Evolutionary conservation across 805 yeast genomes (phyloP).

Genomic region (Maudiozyma serrabonitensis): DNA sequence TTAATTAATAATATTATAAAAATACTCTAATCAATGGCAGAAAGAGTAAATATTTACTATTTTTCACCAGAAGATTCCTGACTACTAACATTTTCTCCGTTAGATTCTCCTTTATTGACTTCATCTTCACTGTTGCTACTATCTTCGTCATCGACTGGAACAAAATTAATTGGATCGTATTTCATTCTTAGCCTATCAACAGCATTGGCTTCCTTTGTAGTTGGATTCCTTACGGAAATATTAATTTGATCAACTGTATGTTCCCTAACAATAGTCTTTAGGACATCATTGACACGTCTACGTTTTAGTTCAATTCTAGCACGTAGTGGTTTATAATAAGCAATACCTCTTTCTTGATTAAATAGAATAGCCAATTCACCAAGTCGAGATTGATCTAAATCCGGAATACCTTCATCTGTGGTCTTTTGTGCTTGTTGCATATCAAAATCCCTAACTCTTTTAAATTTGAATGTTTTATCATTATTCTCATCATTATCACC

Average conservation of each 20-base stretch:
- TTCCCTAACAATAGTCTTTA: slow-evolving; percentile 37
- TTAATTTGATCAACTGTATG: slow-evolving; percentile 48
- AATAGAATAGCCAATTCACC: slow-evolving; percentile 60
- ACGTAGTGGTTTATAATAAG: slow-evolving; percentile 66
- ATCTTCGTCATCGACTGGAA: slow-evolving; percentile 27
- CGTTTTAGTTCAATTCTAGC: slow-evolving; percentile 77
- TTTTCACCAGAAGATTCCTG: neutral
- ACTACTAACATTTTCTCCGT: neutral
- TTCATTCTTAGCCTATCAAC: slow-evolving; percentile 52
- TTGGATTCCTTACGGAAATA: slow-evolving; percentile 52
- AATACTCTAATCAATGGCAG: neutral
- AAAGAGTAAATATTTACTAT: neutral
- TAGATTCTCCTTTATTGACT: slow-evolving; percentile 1
- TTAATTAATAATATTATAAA: neutral
- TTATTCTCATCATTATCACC: slow-evolving; percentile 35
- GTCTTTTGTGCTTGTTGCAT: slow-evolving; percentile 39
- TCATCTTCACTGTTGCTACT: slow-evolving; percentile 8
- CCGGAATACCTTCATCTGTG: slow-evolving; percentile 4
- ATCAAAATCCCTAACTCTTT: slow-evolving; percentile 71
- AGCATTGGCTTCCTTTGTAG: slow-evolving; percentile 44
- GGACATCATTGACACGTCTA: slow-evolving; percentile 52
- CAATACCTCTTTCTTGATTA: slow-evolving; percentile 43
- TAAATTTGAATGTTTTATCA: slow-evolving; percentile 44
- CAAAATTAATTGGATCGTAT: slow-evolving; percentile 61
- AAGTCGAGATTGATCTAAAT: slow-evolving; percentile 10